phyloP scores from a whole-genome alignment of 352 stramenopile species.

The Phytophthora cactorum region DNA sequence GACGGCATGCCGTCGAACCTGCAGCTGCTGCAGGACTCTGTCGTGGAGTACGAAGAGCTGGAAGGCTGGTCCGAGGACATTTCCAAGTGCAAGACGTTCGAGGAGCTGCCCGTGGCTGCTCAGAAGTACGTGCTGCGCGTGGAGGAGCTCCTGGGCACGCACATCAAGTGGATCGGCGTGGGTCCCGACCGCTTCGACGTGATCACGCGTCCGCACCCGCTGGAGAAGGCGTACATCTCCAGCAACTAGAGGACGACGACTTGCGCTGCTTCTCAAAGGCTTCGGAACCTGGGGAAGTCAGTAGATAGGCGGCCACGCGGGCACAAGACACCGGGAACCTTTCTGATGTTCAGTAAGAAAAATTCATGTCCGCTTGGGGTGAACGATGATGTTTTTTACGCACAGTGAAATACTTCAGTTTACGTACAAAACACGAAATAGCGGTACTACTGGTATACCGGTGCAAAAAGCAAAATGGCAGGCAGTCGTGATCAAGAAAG shows the following conservation, averaged over 20 bases:
- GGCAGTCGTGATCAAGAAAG: slow-evolving; percentile 5
- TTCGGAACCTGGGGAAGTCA: slow-evolving; percentile 3
- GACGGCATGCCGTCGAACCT: slow-evolving; percentile 95
- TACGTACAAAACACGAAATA: slow-evolving; percentile 9
- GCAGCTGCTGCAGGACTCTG: slow-evolving; percentile 91
- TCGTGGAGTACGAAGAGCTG: slow-evolving; percentile 96
- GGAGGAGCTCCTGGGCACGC: slow-evolving; percentile 96
- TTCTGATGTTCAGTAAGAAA: too few relatives aligned
- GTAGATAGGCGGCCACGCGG: not conserved
- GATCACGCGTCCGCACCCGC: slow-evolving; percentile 86
- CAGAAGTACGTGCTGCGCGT: slow-evolving; percentile 97
- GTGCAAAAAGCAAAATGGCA: not conserved
- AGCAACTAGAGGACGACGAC: slow-evolving; percentile 26
- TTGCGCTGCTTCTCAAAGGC: slow-evolving; percentile 12
- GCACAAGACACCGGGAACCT: too few relatives aligned
- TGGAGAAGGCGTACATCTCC: slow-evolving; percentile 68
- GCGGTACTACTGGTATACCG: not conserved
- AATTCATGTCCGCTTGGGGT: not conserved
- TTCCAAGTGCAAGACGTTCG: slow-evolving; percentile 95
- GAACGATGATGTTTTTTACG: too few relatives aligned
- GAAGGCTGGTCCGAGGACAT: slow-evolving; percentile 98
- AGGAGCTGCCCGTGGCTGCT: slow-evolving; percentile 95
- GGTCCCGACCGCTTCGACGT: slow-evolving; percentile 96
- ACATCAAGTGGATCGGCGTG: slow-evolving; percentile 99
- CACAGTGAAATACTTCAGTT: slow-evolving; percentile 1